A percentile compares a stretch with the other conserved stretches of the same genome.
phyloP scores from a whole-genome alignment of 2,329 filamentous ascomycete species.

The Mycocentrospora acerina region DNA sequence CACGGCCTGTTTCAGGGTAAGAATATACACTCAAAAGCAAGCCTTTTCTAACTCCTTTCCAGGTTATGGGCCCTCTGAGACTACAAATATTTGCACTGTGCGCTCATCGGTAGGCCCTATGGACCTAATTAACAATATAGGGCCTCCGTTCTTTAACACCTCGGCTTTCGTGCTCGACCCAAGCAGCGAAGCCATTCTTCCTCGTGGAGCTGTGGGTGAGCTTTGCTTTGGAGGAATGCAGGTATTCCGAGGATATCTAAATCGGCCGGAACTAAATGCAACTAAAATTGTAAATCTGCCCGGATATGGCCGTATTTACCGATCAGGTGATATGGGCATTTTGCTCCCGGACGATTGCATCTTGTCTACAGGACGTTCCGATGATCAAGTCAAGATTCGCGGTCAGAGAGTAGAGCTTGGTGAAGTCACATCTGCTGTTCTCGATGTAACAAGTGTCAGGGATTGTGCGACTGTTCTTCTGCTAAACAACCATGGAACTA shows the following conservation, averaged over 20 bases:
- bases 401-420: slow-evolving; percentile 78
- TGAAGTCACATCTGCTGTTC: slow-evolving; percentile 68
- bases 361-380: slow-evolving; percentile 69
- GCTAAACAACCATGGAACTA: slow-evolving; percentile 47
- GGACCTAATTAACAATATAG: slow-evolving; percentile 74
- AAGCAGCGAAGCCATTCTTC: slow-evolving; percentile 50
- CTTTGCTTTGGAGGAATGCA: slow-evolving; percentile 86
- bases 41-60: background rate
- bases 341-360: slow-evolving; percentile 77
- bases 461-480: slow-evolving; percentile 67
- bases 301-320: slow-evolving; percentile 71
- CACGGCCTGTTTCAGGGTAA: slow-evolving; percentile 68
- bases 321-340: slow-evolving; percentile 79
- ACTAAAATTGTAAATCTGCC: slow-evolving; percentile 71
- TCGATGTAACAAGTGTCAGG: slow-evolving; percentile 54
- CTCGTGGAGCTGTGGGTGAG: slow-evolving; percentile 74
- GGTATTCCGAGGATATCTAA: slow-evolving; percentile 72
- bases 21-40: slow-evolving; percentile 25
- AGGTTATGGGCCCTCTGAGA: slow-evolving; percentile 80
- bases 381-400: slow-evolving; percentile 79
- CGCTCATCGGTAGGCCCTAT: slow-evolving; percentile 58
- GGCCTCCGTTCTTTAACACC: slow-evolving; percentile 71
- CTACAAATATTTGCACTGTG: slow-evolving; percentile 83
- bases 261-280: slow-evolving; percentile 61
- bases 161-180: slow-evolving; percentile 66